Evolutionary conservation across 2,329 filamentous ascomycete genomes (phyloP), one percentile per base, ranked within the genome.

Genomic region (Fusarium neocosmosporiellum): DNA sequence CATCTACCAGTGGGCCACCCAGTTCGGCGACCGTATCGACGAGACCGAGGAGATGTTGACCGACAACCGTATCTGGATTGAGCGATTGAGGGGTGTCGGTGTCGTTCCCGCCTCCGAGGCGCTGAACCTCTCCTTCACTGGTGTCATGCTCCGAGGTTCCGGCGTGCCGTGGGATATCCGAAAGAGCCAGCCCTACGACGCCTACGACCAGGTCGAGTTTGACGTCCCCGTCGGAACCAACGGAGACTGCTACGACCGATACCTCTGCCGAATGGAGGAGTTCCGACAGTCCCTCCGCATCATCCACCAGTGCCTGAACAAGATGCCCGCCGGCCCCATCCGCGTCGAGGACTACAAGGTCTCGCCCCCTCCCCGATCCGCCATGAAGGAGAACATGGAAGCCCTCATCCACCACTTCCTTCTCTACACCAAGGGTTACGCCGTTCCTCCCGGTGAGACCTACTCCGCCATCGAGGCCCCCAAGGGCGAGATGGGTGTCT

Each of bases 341-440:
- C 93, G 96, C 77, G 94, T 98, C 46, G 96, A 99, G 85, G 96
- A 99, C 85, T 99, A 98, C 91, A 99, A 99, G 90, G 90, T 99
- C 80, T 93, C 94, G 4, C 96, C 96, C 24, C 96, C 96, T 71
- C 97, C 96, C n/a, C 92, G 96, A 80, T 89, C 94, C 50, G 96
- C 96, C 80, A 99, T 99, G 96, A 99, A 99, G 90, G 96, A 99
- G 90, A 99, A 99, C 88, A 99, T 99, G 97, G 96, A 99, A 87
- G 95, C 96, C 41, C 90, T 99, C 48, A 99, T 99, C 82, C 96
- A 99, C 87, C 96, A 99, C 88, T 99, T 99, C 89, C 86, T 99
- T 75, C 91, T 99, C 62, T 99, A 96, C 88, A 98, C 95, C 83
- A 99, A 99, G 90, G 96, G 96, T 67, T 99, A 99, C 85, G 90